Evolutionary conservation across 257 asterid genomes (phyloP), one percentile per base, ranked within the genome.

Genomic region (Forsythia suspensa): DNA sequence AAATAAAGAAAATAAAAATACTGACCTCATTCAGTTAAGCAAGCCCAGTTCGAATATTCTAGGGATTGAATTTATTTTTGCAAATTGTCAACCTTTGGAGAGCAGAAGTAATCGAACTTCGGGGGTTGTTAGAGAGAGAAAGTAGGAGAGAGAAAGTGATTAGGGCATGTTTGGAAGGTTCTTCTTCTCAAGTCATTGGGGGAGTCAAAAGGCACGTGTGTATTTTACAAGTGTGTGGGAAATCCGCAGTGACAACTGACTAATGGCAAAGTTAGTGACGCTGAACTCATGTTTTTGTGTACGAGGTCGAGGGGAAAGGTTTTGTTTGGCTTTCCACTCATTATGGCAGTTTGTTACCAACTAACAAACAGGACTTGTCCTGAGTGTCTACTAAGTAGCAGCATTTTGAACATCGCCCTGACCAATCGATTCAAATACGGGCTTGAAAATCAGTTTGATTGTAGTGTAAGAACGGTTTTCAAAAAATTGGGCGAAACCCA

Each of bases 111-210:
- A 77, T 82, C 85, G 85, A 85, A 82, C 78, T 82, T 63, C 67
- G 67, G 79, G 37, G 37, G 74, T 74, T 16, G 80, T n/a, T 37
- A 55, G 86, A 77, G 76, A 42, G 83, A 71, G 79, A 74, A 71
- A 76, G 75, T 74, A 59, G 67, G 86, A 77, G 76, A 37, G 83
- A 71, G 79, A 74, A 71, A 76, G 73, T 74, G 16, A 37, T 63
- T 77, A 70, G 79, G 52, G 72, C 70, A 80, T 24, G 73, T 37
- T 81, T 80, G 91, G 87, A 63, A 89, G 91, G 80, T 89, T 89
- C 91, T 81, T 51, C 59, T 12, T 78, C 37, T 41, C 3, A 67
- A 80, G 93, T 89, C 90, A 70, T 41, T 41, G n/a, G 52, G 4
- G 41, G 38, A 76, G 93, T 87, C 93, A 89, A 89, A 76, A 63